These are phyloP conservation scores for Camellia granthamiana DNA, from an alignment of 148 eudicot genomes.

Conservation along the genomic window DNA sequence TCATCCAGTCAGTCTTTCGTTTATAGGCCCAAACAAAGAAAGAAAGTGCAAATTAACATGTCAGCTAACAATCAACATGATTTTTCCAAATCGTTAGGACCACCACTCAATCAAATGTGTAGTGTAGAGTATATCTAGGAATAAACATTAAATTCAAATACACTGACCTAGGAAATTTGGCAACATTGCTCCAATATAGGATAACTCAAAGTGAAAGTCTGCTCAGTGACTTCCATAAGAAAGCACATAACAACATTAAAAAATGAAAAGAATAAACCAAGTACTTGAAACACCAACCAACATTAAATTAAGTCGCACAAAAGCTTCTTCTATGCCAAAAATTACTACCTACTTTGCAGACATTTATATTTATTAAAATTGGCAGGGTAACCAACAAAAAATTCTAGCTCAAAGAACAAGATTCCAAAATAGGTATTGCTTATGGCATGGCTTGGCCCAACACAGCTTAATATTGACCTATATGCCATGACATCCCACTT, in stretches of 20 bases:
- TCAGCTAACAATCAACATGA: neutral
- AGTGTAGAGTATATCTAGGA: no score
- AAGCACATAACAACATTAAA: neutral
- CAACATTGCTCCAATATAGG: neutral
- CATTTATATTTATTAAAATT: neutral
- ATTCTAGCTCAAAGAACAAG: neutral
- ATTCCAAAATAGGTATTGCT: neutral
- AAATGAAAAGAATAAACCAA: no score
- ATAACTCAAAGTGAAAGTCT: neutral
- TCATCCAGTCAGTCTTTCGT: neutral
- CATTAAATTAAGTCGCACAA: neutral
- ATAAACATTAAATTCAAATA: neutral
- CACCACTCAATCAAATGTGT: neutral
- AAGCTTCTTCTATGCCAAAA: neutral
- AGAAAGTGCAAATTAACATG: neutral
- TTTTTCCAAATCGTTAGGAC: neutral
- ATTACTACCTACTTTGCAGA: neutral
- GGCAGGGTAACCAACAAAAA: neutral
- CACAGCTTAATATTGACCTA: neutral
- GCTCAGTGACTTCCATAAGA: neutral
- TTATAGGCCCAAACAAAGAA: conserved; percentile 1
- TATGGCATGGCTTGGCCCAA: neutral
- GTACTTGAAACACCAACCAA: neutral
- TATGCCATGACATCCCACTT: neutral
- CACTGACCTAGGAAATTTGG: neutral